A percentile compares a stretch with the other conserved stretches of the same genome.
Conservation (phyloP, 371 early-diverging fungal species). For the Mortierella sp. region DNA sequence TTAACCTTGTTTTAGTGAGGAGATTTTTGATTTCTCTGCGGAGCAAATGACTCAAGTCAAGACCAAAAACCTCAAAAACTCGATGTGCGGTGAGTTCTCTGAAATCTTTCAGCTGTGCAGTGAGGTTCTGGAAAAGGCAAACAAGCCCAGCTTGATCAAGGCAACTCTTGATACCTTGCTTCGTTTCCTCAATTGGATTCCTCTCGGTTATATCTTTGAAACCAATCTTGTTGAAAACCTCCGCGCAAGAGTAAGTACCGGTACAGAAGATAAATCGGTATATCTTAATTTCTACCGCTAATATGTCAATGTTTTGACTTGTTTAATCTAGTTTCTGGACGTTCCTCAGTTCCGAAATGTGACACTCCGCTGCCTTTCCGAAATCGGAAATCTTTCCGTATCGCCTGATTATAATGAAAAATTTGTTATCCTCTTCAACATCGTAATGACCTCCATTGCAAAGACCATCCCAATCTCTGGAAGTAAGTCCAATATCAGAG, state of each 20-base stretch:
- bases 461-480: constrained; percentile 78
- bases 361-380: constrained; percentile 94
- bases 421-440: constrained; percentile 84
- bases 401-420: constrained; percentile 84
- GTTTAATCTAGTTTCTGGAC: constrained; percentile 75
- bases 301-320: neutral
- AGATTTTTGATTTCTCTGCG: constrained; percentile 98
- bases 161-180: constrained; percentile 95
- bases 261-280: neutral
- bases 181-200: constrained; percentile 98
- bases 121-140: constrained; percentile 94
- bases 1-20: constrained; percentile 81
- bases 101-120: constrained; percentile 96
- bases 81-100: constrained; percentile 96
- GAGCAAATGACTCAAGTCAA: constrained; percentile 98
- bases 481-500: constrained; percentile 56
- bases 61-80: constrained; percentile 90
- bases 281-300: neutral
- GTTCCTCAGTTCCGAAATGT: constrained; percentile 91
- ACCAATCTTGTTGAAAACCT: constrained; percentile 92
- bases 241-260: constrained; percentile 76
- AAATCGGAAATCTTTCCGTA: constrained; percentile 88
- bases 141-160: constrained; percentile 87
- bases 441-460: constrained; percentile 79
- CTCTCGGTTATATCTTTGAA: constrained; percentile 97